These are phyloP conservation scores for Afroboletus lepidellus DNA, from an alignment of 1,284 basidiomycete genomes.

Conservation along the genomic window DNA sequence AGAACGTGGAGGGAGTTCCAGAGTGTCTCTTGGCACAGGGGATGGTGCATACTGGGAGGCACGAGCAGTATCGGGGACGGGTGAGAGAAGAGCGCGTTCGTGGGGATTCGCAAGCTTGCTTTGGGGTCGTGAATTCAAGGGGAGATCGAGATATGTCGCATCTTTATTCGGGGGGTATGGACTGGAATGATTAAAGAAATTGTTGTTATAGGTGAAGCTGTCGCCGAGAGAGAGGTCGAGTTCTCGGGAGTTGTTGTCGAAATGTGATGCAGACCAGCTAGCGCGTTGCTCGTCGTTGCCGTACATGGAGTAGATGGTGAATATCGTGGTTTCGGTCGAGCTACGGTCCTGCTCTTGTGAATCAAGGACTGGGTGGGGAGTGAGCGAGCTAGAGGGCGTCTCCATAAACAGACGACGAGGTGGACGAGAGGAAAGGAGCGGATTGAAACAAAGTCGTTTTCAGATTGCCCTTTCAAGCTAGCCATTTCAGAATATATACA, in stretches of 20 bases:
- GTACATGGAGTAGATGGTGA: conserved; percentile 83
- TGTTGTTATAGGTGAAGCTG: conserved; percentile 28
- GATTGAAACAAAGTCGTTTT: background rate
- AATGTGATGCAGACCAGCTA: conserved; percentile 42
- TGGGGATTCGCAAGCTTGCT: conserved; percentile 18
- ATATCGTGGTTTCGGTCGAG: conserved; percentile 62
- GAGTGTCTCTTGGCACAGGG: conserved; percentile 13
- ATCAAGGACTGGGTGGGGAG: conserved; percentile 29
- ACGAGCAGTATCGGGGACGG: conserved; percentile 11
- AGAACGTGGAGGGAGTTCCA: conserved; percentile 29
- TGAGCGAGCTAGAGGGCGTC: conserved; percentile 42
- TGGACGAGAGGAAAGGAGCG: background rate
- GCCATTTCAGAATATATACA: too few species aligned
- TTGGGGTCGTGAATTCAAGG: conserved; percentile 12
- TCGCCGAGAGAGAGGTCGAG: conserved; percentile 36
- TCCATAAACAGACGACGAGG: conserved; percentile 39
- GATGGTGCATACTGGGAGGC: conserved; percentile 6
- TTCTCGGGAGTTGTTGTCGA: conserved; percentile 29
- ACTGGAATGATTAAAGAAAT: conserved; percentile 23
- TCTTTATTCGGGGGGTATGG: conserved; percentile 13
- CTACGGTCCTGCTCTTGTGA: conserved; percentile 41
- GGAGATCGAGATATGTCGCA: conserved; percentile 14
- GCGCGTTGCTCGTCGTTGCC: conserved; percentile 45
- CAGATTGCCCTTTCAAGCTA: background rate
- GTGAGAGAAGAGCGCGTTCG: conserved; percentile 12